Base-by-base conservation (phyloP, 768 basidiomycete genomes). In the Russula griseocarnosa region DNA sequence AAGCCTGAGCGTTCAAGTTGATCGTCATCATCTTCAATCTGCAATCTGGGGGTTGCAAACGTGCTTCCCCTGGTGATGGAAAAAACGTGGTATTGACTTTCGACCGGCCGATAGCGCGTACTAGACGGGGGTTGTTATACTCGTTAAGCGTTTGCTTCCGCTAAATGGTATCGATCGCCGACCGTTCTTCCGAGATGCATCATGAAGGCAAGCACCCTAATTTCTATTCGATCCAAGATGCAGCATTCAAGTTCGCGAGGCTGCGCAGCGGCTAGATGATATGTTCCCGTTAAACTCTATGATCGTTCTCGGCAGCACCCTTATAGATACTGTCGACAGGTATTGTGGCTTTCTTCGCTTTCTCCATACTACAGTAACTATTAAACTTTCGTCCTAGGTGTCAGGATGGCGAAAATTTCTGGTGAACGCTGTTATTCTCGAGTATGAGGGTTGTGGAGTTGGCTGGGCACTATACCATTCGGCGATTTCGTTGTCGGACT, bases 181-280 rank as follows among this genome's bases (percentile, higher is more conserved):
- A 40, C 60, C 88, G 50, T 88, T 88, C 68, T 79, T 80, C 40
- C 83, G 84, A 22, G 83, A 86, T 67, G 83, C 86, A 30, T 70
- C 88, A 30, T 87, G 85, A 87, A 14, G 86, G 83, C 20, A 83
- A 77, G 69, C 85, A 88, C 69, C 84, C 83, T 5, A 85, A 88
- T 69, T 87, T 88, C 70, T 72, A 75, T 50, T 75, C 80, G 2
- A 81, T 88, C 49, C 74, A 76, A 22, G 80, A 86, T 51, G 84
- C 83, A 11, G 81, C 82, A 1, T 83, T 85, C 16, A 14, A 40
- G 38, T 16, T 40, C 69, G 82, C 84, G 46, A 71, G 78, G 38
- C 71, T 82, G 63, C 81, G 78, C 65, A 76, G 66, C 42, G 73
- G 75, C 32, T 77, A 30, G 4, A 28, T 28, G 34, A 34, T 34